Percentiles rank a stretch among this genome's conserved stretches.
Evolutionary conservation across 129 eudicot species (phyloP).

Genomic region (Saussurea involucrata): DNA sequence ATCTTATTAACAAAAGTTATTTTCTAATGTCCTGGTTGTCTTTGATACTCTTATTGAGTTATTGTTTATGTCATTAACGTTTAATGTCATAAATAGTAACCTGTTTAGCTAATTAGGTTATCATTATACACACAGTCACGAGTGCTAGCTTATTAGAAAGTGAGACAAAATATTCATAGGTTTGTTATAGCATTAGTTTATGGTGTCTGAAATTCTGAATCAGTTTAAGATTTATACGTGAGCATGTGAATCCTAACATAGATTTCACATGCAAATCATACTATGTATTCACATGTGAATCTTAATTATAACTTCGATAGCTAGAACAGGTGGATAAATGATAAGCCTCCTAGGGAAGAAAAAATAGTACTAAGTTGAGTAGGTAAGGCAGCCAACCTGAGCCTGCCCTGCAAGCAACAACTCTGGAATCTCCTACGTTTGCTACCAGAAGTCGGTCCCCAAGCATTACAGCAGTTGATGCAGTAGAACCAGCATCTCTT

Average conservation of each 20-base stretch:
- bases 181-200: neutral
- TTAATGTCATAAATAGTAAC: too few species aligned
- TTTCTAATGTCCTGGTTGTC: too few species aligned
- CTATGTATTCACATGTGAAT: too few species aligned
- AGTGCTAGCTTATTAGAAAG: neutral
- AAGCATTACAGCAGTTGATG: slow-evolving; percentile 64
- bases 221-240: too few species aligned
- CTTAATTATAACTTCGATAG: too few species aligned
- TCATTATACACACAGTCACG: neutral
- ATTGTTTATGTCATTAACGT: too few species aligned
- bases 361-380: neutral
- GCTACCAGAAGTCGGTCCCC: slow-evolving; percentile 65
- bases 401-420: slow-evolving; percentile 69
- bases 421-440: slow-evolving; percentile 87
- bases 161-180: neutral
- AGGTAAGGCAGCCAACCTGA: slow-evolving; percentile 40
- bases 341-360: neutral
- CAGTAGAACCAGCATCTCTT: slow-evolving; percentile 87
- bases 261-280: too few species aligned
- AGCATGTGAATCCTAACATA: too few species aligned
- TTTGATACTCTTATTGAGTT: too few species aligned
- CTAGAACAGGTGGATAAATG: neutral
- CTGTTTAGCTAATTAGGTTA: too few species aligned
- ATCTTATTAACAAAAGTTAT: too few species aligned
- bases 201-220: too few species aligned